These are phyloP conservation scores for Pleodorina starrii DNA, from an alignment of 139 green algal species.

Conservation along the genomic window DNA sequence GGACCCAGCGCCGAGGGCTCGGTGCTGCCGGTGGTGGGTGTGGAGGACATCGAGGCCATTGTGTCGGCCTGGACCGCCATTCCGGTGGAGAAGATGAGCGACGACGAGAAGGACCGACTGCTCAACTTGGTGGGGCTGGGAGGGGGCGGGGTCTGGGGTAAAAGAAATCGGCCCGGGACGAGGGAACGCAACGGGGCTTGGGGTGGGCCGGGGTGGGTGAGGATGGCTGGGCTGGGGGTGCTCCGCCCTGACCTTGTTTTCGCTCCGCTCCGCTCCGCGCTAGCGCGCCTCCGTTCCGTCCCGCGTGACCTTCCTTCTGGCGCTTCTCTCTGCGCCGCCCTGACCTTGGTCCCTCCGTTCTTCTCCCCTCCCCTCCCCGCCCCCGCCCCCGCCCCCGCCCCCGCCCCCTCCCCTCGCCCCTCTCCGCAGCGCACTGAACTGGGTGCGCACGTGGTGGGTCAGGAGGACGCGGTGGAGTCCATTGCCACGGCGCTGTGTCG, in stretches of 20 bases:
- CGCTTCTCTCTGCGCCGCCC: too few relatives aligned
- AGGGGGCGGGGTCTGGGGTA: not conserved
- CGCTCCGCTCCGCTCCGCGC: too few relatives aligned
- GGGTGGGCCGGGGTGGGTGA: too few relatives aligned
- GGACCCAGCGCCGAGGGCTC: conserved; percentile 51
- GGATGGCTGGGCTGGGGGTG: too few relatives aligned
- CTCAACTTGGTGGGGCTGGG: conserved; percentile 78
- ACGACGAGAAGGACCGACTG: conserved; percentile 90
- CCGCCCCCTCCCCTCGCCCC: not conserved
- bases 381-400: not conserved
- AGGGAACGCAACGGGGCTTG: too few relatives aligned
- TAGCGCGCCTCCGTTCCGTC: too few relatives aligned
- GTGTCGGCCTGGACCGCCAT: conserved; percentile 93
- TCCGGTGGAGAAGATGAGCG: conserved; percentile 86
- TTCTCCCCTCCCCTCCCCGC: not conserved
- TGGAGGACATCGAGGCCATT: conserved; percentile 91
- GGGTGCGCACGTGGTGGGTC: conserved; percentile 75
- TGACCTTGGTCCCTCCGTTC: too few relatives aligned
- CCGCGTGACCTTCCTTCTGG: too few relatives aligned
- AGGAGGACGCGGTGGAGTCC: conserved; percentile 91
- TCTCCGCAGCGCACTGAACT: conserved; percentile 53
- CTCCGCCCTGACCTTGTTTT: too few relatives aligned
- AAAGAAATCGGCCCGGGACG: too few relatives aligned
- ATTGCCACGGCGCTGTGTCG: conserved; percentile 95
- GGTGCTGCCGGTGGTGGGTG: conserved; percentile 79